Conservation (phyloP, 2,329 filamentous ascomycete species). For the Xylariales sp. region DNA sequence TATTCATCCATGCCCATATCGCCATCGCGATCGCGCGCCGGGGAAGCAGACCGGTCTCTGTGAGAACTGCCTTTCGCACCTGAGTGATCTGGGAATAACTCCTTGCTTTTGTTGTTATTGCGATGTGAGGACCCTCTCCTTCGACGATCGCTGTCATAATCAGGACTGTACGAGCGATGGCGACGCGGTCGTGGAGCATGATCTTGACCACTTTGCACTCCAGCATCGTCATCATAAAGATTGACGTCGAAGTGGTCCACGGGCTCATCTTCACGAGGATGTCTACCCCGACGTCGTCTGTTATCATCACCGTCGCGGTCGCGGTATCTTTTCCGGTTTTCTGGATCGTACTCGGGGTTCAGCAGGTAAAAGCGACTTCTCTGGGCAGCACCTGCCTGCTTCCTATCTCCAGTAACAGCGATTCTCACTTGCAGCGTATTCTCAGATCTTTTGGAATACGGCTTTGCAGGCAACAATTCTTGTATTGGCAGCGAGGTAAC, state of each 20-base stretch:
- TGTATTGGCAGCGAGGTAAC: slow-evolving; percentile 51
- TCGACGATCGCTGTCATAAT: slow-evolving; percentile 15
- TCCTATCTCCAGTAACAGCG: slow-evolving; percentile 72
- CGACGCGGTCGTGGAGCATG: slow-evolving; percentile 14
- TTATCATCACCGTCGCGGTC: slow-evolving; percentile 42
- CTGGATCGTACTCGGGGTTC: slow-evolving; percentile 83
- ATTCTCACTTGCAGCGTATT: slow-evolving; percentile 67
- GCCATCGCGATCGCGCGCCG: slow-evolving; percentile 36
- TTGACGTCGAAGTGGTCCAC: slow-evolving; percentile 63
- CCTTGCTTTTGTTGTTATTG: slow-evolving; percentile 47
- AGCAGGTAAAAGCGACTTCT: slow-evolving; percentile 89
- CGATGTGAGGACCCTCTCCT: slow-evolving; percentile 19
- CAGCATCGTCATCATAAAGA: slow-evolving; percentile 73
- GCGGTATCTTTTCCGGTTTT: slow-evolving; percentile 64
- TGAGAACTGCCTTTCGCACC: slow-evolving; percentile 22
- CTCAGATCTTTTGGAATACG: slow-evolving; percentile 63
- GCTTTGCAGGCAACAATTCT: slow-evolving; percentile 66
- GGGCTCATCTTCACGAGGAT: slow-evolving; percentile 41
- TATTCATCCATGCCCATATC: slow-evolving; percentile 32
- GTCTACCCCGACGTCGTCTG: slow-evolving; percentile 27
- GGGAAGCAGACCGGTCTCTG: slow-evolving; percentile 50
- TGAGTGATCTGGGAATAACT: slow-evolving; percentile 54
- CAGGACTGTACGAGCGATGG: slow-evolving; percentile 32
- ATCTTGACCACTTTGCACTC: slow-evolving; percentile 28
- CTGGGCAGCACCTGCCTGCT: slow-evolving; percentile 71